phyloP scores from a whole-genome alignment of 2,329 filamentous ascomycete species.

The Fusarium sp. region DNA sequence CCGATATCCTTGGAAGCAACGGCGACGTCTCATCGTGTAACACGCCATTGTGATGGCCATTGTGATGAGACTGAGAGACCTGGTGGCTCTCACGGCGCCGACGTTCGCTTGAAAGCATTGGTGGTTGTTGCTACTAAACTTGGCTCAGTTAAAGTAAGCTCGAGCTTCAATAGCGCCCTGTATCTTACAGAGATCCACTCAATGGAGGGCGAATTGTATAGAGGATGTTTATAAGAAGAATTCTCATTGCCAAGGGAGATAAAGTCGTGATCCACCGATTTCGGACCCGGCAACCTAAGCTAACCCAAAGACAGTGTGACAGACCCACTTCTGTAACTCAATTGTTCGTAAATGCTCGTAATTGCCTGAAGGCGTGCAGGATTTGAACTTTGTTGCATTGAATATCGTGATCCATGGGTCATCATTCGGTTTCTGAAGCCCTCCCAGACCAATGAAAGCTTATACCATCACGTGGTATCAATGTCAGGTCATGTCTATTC shows the following conservation, averaged over 20 bases:
- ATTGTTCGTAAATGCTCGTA: background rate
- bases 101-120: conserved; percentile 22
- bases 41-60: conserved; percentile 20
- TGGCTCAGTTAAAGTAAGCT: background rate
- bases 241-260: conserved; percentile 11
- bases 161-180: conserved; percentile 5
- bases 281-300: conserved; percentile 13
- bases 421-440: too few species aligned
- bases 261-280: conserved; percentile 21
- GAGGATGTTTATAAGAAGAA: conserved; percentile 16
- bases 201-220: conserved; percentile 4
- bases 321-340: background rate
- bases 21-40: conserved; percentile 33
- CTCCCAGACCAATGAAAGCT: background rate
- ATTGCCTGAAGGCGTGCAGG: background rate
- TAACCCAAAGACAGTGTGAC: background rate
- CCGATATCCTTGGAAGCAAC: conserved; percentile 22
- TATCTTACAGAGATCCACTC: conserved; percentile 13
- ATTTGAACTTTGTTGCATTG: background rate
- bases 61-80: background rate
- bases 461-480: background rate
- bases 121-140: background rate
- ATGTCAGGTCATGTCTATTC: background rate
- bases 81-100: conserved; percentile 12
- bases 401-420: background rate